A percentile compares a stretch with the other conserved stretches of the same genome.
These are phyloP conservation scores for Cicer judaicum DNA, from an alignment of 306 rosid genomes.

Conservation along the genomic window DNA sequence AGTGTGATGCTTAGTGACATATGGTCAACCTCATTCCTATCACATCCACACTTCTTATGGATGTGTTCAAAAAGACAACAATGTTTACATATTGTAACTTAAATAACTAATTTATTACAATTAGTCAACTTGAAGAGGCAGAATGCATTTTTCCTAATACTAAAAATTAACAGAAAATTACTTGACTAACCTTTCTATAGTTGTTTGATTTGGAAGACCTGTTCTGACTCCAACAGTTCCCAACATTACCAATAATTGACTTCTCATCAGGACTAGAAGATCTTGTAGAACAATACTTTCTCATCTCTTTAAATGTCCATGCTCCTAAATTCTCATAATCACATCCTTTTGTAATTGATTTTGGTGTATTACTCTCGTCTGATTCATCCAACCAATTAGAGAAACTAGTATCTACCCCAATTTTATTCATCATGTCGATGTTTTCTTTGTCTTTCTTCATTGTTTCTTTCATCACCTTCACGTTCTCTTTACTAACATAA, in stretches of 20 bases:
- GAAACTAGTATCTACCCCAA: conserved; percentile 72
- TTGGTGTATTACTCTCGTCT: conserved; percentile 46
- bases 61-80: no score
- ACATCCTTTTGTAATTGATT: conserved; percentile 29
- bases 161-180: background rate
- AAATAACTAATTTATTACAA: no score
- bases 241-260: conserved; percentile 72
- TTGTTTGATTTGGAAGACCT: conserved; percentile 48
- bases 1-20: no score
- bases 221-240: conserved; percentile 78
- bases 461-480: conserved; percentile 48
- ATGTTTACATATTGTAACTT: no score
- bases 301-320: conserved; percentile 59
- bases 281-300: conserved; percentile 47
- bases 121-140: no score
- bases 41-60: no score
- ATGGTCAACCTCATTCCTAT: no score
- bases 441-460: conserved; percentile 67
- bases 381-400: conserved; percentile 86
- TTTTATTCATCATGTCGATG: conserved; percentile 29
- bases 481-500: conserved; percentile 49
- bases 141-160: no score
- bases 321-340: conserved; percentile 65
- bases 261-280: conserved; percentile 59
- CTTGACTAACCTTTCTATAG: conserved; percentile 37